Percentiles rank a stretch among this genome's conserved stretches.
phyloP scores from a whole-genome alignment of 176 grass and related monocot genomes.

The Tuctoria greenei region DNA sequence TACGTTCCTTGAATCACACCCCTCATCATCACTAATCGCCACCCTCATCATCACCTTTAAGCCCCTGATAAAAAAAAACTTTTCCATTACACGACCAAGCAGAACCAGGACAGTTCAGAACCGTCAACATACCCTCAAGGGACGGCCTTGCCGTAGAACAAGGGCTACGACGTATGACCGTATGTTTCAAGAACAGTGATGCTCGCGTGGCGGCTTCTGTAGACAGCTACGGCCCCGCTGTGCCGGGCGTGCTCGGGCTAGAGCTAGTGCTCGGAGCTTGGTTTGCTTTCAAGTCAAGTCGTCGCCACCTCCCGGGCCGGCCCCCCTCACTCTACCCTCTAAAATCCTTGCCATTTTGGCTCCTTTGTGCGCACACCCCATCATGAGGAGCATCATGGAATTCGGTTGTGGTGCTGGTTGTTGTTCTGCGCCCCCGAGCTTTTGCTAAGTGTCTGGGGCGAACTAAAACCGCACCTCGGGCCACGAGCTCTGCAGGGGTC shows the following conservation, averaged over 20 bases:
- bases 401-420: slow-evolving; percentile 67
- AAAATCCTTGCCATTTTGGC: slow-evolving; percentile 24
- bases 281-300: slow-evolving; percentile 75
- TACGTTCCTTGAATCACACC: slow-evolving; percentile 51
- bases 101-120: neutral
- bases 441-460: slow-evolving; percentile 30
- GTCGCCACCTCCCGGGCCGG: slow-evolving; percentile 21
- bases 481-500: neutral
- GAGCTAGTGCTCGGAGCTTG: slow-evolving; percentile 14
- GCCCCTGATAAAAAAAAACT: neutral
- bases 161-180: slow-evolving; percentile 5
- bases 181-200: neutral
- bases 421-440: slow-evolving; percentile 49
- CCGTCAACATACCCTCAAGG: neutral
- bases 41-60: slow-evolving; percentile 8
- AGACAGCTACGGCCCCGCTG: slow-evolving; percentile 6
- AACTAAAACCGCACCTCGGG: slow-evolving; percentile 55
- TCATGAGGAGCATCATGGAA: slow-evolving; percentile 65
- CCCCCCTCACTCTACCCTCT: neutral
- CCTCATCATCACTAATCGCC: slow-evolving; percentile 39
- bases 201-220: neutral
- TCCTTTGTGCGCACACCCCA: slow-evolving; percentile 23
- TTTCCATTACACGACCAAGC: slow-evolving; percentile 17
- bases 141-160: slow-evolving; percentile 44
- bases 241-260: slow-evolving; percentile 19